phyloP scores from a whole-genome alignment of 257 asterid genomes.

The Paraleonurus japonicus region DNA sequence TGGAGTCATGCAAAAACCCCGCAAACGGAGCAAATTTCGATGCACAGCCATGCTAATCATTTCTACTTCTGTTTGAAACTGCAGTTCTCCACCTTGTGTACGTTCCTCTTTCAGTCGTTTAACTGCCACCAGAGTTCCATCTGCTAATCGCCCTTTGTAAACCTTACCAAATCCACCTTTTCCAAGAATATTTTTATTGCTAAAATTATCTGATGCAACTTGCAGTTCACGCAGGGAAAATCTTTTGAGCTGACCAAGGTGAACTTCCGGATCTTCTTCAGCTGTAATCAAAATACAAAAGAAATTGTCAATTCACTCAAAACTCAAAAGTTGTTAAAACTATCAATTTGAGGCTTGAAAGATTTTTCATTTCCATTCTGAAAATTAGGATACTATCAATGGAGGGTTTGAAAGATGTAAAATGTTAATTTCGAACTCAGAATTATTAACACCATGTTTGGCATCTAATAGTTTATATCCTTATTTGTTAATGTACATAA shows the following conservation, averaged over 20 bases:
- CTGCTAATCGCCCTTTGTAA: slow-evolving; percentile 85
- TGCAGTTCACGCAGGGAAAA: slow-evolving; percentile 80
- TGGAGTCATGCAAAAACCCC: slow-evolving; percentile 92
- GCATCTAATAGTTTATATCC: too few species aligned
- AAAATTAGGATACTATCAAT: too few species aligned
- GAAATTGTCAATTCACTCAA: too few species aligned
- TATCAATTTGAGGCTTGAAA: too few species aligned
- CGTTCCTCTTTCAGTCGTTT: slow-evolving; percentile 90
- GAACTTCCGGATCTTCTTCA: slow-evolving; percentile 94
- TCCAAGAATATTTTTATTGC: slow-evolving; percentile 72
- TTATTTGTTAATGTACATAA: too few species aligned
- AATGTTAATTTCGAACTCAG: too few species aligned
- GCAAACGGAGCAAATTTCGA: slow-evolving; percentile 74
- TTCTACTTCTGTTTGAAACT: slow-evolving; percentile 92
- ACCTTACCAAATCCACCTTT: slow-evolving; percentile 91
- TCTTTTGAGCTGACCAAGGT: slow-evolving; percentile 85
- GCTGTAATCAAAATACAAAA: slow-evolving; percentile 46
- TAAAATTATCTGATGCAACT: slow-evolving; percentile 75
- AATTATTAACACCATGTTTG: too few species aligned
- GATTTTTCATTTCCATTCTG: too few species aligned
- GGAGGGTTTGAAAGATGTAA: too few species aligned
- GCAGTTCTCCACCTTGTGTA: slow-evolving; percentile 80
- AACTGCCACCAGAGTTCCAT: slow-evolving; percentile 82
- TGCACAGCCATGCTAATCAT: slow-evolving; percentile 94
- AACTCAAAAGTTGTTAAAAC: too few species aligned